phyloP scores from a whole-genome alignment of 2,329 filamentous ascomycete species.

The Mariannaea sp. region DNA sequence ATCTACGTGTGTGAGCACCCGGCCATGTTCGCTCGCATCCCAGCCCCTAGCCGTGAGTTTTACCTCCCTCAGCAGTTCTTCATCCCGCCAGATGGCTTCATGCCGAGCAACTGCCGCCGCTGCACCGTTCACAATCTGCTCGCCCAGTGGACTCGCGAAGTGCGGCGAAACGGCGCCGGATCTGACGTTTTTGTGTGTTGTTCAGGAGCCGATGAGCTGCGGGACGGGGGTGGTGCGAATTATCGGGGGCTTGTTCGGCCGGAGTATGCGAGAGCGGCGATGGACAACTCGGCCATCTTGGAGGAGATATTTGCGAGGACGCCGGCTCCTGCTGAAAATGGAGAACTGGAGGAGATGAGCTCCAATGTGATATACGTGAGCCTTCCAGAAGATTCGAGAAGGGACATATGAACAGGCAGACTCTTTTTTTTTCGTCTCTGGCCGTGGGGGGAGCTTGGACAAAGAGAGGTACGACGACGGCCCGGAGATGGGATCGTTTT shows the following conservation, averaged over 20 bases:
- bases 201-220: conserved; percentile 5
- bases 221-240: not conserved
- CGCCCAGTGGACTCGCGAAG: conserved; percentile 16
- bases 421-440: not conserved
- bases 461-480: not conserved
- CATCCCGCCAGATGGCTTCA: not conserved
- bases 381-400: not conserved
- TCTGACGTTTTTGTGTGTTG: conserved; percentile 7
- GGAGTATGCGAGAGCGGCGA: not conserved
- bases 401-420: not conserved
- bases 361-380: not conserved
- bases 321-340: not conserved
- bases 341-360: not conserved
- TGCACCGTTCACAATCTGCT: conserved; percentile 20
- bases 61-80: conserved; percentile 13
- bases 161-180: not conserved
- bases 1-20: conserved; percentile 25
- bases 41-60: not conserved
- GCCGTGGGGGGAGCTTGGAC: not conserved
- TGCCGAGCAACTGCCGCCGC: conserved; percentile 18
- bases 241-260: not conserved
- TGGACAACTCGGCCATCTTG: not conserved
- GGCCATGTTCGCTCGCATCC: not conserved
- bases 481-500: no score
- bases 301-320: conserved; percentile 8